A percentile compares a stretch with the other conserved stretches of the same genome.
Evolutionary conservation across 2,329 filamentous ascomycete genomes (phyloP).

Genomic region (Alternaria brassicicola): DNA sequence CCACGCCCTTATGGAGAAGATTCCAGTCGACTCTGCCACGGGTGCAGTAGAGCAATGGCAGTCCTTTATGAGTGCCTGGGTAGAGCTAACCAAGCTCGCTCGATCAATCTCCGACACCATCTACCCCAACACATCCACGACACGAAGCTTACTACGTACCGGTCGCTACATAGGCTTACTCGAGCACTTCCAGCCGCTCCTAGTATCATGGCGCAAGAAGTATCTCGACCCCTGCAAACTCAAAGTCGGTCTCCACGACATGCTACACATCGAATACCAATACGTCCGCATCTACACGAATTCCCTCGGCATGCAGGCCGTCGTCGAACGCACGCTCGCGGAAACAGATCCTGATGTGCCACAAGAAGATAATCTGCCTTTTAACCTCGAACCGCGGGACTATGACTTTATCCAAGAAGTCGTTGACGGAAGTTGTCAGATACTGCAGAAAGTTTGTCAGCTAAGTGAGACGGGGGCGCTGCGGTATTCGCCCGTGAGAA

Average conservation of each 20-base stretch:
- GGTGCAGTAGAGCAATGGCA: conserved; percentile 55
- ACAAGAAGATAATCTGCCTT: conserved; percentile 49
- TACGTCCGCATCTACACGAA: conserved; percentile 54
- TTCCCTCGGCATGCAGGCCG: conserved; percentile 61
- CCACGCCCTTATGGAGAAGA: conserved; percentile 49
- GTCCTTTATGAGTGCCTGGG: conserved; percentile 60
- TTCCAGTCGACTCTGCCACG: conserved; percentile 46
- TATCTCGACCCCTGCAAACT: conserved; percentile 48
- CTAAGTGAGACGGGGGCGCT: conserved; percentile 55
- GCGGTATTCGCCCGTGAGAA: conserved; percentile 60
- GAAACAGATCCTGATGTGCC: conserved; percentile 46
- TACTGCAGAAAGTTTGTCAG: conserved; percentile 57
- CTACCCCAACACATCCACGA: conserved; percentile 54
- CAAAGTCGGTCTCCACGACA: conserved; percentile 52
- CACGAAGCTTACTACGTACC: conserved; percentile 51
- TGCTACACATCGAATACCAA: conserved; percentile 60
- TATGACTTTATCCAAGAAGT: conserved; percentile 64
- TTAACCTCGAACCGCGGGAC: conserved; percentile 57
- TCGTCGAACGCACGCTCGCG: conserved; percentile 60
- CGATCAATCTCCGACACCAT: conserved; percentile 61
- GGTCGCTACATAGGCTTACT: conserved; percentile 59
- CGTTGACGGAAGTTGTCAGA: conserved; percentile 60
- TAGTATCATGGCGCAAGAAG: conserved; percentile 50
- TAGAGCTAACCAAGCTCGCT: conserved; percentile 52
- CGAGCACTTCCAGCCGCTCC: conserved; percentile 53